Evolutionary conservation across 2,329 filamentous ascomycete species (phyloP).

Genomic region (Calonectria honghensis): DNA sequence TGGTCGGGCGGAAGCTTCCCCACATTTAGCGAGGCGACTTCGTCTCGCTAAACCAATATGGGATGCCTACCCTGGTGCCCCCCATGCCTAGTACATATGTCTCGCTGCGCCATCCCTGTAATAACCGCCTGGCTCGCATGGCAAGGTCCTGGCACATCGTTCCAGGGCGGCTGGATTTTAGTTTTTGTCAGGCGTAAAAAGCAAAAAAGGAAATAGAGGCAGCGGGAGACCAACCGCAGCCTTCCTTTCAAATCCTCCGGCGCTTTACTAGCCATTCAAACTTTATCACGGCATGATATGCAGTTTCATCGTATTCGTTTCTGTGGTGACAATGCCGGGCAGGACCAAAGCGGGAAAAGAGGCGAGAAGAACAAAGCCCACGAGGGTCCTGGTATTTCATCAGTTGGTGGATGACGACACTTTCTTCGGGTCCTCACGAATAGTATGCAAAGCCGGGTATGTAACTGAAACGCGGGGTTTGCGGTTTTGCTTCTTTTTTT

Average conservation of each 20-base stretch:
- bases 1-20: conserved; percentile 9
- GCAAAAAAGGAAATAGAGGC: background rate
- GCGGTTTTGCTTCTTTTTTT: background rate
- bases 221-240: background rate
- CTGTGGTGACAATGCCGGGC: background rate
- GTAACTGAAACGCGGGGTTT: background rate
- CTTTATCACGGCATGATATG: conserved; percentile 18
- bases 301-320: conserved; percentile 13
- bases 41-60: background rate
- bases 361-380: conserved; percentile 2
- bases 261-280: background rate
- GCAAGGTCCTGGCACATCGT: background rate
- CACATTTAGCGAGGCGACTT: conserved; percentile 3
- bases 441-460: background rate
- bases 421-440: background rate
- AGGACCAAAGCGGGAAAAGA: background rate
- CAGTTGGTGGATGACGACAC: background rate
- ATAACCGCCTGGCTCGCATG: conserved; percentile 11
- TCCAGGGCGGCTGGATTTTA: conserved; percentile 13
- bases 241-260: conserved; percentile 10
- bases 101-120: background rate
- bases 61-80: background rate
- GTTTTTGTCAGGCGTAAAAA: conserved; percentile 13
- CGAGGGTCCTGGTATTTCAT: background rate
- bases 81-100: conserved; percentile 1